Evolutionary conservation across 2,329 filamentous ascomycete genomes (phyloP).

Genomic region (Colletotrichum sojae): DNA sequence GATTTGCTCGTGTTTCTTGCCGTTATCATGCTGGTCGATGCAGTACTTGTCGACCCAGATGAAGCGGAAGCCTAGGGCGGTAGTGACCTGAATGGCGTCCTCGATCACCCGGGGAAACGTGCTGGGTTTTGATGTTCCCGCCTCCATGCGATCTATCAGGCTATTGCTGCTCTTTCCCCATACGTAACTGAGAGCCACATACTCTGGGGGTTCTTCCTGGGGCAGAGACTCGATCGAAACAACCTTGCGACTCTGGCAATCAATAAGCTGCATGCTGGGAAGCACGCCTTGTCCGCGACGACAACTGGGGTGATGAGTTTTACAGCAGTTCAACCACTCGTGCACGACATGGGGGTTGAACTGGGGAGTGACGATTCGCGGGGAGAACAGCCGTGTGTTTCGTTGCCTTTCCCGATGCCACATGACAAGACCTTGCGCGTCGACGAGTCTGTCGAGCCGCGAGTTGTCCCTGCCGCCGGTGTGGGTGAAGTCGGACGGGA

Average conservation of each 20-base stretch:
- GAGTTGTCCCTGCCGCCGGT: constrained; percentile 21
- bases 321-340: constrained; percentile 22
- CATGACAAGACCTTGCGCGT: constrained; percentile 20
- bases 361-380: constrained; percentile 8
- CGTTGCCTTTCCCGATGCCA: constrained; percentile 19
- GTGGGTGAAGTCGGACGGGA: constrained; percentile 23
- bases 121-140: not conserved
- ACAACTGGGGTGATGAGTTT: constrained; percentile 8
- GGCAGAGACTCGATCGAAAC: constrained; percentile 14
- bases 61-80: constrained; percentile 42
- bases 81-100: constrained; percentile 43
- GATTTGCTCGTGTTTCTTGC: constrained; percentile 43
- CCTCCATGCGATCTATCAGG: constrained; percentile 6
- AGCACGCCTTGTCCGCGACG: constrained; percentile 12
- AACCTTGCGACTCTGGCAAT: constrained; percentile 10
- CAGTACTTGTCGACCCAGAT: constrained; percentile 49
- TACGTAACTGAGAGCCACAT: constrained; percentile 27
- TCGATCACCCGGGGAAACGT: constrained; percentile 8
- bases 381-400: constrained; percentile 16
- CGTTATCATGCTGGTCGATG: constrained; percentile 46
- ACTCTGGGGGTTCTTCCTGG: not conserved
- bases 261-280: constrained; percentile 21
- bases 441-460: constrained; percentile 8
- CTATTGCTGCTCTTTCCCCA: constrained; percentile 19
- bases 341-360: constrained; percentile 16